Conservation (phyloP, 805 yeast species). For the Priceomyces haplophilus region DNA sequence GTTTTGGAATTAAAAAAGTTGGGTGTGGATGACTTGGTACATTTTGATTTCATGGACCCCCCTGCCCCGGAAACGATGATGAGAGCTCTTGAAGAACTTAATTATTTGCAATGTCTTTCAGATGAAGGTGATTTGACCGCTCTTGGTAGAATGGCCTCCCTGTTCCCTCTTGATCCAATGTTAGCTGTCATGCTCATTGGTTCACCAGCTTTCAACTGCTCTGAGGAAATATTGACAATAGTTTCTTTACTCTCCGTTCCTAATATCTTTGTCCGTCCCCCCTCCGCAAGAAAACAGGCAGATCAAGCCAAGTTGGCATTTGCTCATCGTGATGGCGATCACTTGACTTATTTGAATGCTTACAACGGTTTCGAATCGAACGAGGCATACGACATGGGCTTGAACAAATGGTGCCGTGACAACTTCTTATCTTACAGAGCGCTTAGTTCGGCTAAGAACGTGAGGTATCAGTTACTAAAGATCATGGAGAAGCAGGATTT, state of each 20-base stretch:
- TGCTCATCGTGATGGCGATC: slow-evolving; percentile 95
- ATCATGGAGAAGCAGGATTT: slow-evolving; percentile 80
- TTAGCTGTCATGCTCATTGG: slow-evolving; percentile 90
- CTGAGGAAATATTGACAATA: slow-evolving; percentile 82
- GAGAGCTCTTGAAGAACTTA: slow-evolving; percentile 95
- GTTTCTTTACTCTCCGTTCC: slow-evolving; percentile 93
- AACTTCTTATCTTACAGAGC: slow-evolving; percentile 84
- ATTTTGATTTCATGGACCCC: slow-evolving; percentile 98
- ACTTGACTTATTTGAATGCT: slow-evolving; percentile 83
- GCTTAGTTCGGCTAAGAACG: slow-evolving; percentile 79
- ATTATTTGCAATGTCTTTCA: slow-evolving; percentile 82
- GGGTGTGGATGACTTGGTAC: slow-evolving; percentile 94
- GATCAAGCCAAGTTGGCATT: slow-evolving; percentile 85
- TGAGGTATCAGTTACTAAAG: slow-evolving; percentile 76
- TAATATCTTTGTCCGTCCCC: slow-evolving; percentile 90
- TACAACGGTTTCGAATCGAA: slow-evolving; percentile 78
- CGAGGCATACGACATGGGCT: slow-evolving; percentile 64
- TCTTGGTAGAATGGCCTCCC: slow-evolving; percentile 84
- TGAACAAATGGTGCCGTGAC: slow-evolving; percentile 86
- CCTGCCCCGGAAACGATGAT: slow-evolving; percentile 99
- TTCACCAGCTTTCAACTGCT: slow-evolving; percentile 79
- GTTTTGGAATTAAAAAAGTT: slow-evolving; percentile 90
- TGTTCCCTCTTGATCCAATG: slow-evolving; percentile 95
- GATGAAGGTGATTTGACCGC: slow-evolving; percentile 91
- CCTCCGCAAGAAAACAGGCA: slow-evolving; percentile 79